Base-by-base conservation (phyloP, 257 asterid genomes). In the Eucommia ulmoides region DNA sequence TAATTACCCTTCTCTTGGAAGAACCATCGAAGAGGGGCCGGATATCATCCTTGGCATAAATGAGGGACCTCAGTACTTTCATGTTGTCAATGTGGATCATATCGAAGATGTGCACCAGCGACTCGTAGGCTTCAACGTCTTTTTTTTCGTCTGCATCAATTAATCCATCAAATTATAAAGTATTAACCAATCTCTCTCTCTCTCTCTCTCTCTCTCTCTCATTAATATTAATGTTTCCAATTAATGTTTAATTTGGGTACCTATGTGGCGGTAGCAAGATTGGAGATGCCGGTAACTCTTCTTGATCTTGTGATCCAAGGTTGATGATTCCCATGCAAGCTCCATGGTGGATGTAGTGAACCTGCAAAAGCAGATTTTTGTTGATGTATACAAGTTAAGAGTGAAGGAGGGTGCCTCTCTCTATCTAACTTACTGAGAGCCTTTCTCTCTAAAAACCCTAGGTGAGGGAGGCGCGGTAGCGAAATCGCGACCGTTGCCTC, bases 21-120 rank as follows among this genome's bases (percentile, higher is more conserved):
- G 58, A 41, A 16, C 74, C 74, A 44, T 67, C 61, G 4, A 49
- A 62, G 7, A 67, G 74, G 11, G 74, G 74, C 3, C 48, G 68
- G 21, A 53, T 62, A 51, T 67, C 74, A 4, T 62, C 74, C 49
- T 63, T 67, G 25, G 65, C 54, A 50, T 62, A 62, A 5, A 67
- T 67, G 55, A 67, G 54, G 22, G 68, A 57, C 23, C 45, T 53
- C 2, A 62, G 54, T 12, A 62, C 51, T 61, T 49, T 67, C 51
- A 53, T 47, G 47, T 67, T 67, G 23, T 67, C 74, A 8, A 57
- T 18, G 26, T 67, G 74, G 15, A 61, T 46, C 3, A 57, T 49
- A 38, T 58, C 68, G 15, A 67, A 52, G 21, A 62, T 56, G 5
- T 63, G 50, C 38, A 46, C 25, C 8, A 67, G 55, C 3, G 69